A percentile compares a stretch with the other conserved stretches of the same genome.
Evolutionary conservation across 306 rosid species (phyloP).

Genomic region (Prosopis cineraria): DNA sequence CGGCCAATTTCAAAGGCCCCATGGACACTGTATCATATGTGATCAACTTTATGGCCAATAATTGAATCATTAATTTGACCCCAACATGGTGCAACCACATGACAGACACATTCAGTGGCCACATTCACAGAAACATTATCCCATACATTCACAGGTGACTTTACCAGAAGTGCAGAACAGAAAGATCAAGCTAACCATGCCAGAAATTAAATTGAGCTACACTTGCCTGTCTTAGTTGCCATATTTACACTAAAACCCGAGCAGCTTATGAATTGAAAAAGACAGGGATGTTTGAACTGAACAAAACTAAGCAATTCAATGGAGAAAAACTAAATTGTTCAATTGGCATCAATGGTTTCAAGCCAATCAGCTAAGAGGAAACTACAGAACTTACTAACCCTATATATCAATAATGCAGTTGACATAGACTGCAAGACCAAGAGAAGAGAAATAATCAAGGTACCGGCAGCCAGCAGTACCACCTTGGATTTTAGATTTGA

Average conservation of each 20-base stretch:
- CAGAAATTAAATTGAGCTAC: not conserved
- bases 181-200: not conserved
- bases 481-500: not conserved
- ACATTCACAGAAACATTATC: not conserved
- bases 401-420: not conserved
- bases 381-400: not conserved
- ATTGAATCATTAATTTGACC: constrained; percentile 9
- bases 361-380: constrained; percentile 4
- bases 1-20: not conserved
- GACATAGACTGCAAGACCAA: not conserved
- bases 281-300: constrained; percentile 1
- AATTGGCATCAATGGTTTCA: constrained; percentile 8
- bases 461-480: not conserved
- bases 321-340: constrained; percentile 11
- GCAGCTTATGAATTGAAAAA: constrained; percentile 17
- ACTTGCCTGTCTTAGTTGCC: not conserved
- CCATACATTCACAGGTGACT: not conserved
- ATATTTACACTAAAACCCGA: constrained; percentile 14
- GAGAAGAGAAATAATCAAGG: constrained; percentile 2
- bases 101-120: not conserved
- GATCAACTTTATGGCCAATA: not conserved
- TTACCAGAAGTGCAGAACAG: constrained; percentile 1
- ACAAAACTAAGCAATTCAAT: constrained; percentile 14
- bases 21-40: not conserved
- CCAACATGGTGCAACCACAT: not conserved